Evolutionary conservation across 179 eudicot genomes (phyloP).

Genomic region (Heliamphora pulchella): DNA sequence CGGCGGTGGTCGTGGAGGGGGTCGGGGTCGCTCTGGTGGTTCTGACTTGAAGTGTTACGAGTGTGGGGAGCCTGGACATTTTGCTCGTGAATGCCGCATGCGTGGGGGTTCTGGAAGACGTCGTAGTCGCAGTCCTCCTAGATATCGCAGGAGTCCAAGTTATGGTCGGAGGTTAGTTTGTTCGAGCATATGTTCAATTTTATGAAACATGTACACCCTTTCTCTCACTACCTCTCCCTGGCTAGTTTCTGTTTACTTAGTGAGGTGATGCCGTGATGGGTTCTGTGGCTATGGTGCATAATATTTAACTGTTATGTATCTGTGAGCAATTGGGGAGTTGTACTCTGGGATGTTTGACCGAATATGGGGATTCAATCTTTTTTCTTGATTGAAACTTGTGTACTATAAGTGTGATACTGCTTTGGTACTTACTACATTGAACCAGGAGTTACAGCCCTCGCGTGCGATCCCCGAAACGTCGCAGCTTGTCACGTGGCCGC

Average conservation of each 20-base stretch:
- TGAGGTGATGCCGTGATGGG: too few relatives aligned
- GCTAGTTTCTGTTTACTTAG: not conserved
- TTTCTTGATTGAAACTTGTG: not conserved
- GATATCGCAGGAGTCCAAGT: conserved; percentile 97
- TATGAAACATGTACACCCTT: not conserved
- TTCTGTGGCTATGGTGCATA: not conserved
- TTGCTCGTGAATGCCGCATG: conserved; percentile 91
- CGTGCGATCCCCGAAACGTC: conserved; percentile 86
- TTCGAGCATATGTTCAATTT: not conserved
- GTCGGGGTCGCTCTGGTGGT: conserved; percentile 78
- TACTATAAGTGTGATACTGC: not conserved
- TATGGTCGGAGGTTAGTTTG: conserved; percentile 77
- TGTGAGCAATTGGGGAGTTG: not conserved
- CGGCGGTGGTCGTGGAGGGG: conserved; percentile 63
- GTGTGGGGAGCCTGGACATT: conserved; percentile 98
- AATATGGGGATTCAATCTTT: not conserved
- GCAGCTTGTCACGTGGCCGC: conserved; percentile 80
- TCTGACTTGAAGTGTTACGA: conserved; percentile 97
- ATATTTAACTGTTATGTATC: not conserved
- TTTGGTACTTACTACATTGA: conserved; percentile 9
- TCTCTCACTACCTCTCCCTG: not conserved
- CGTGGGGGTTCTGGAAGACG: conserved; percentile 66
- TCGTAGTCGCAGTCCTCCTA: conserved; percentile 73
- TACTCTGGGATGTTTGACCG: not conserved
- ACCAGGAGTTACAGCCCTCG: conserved; percentile 95